Base-by-base conservation (phyloP, 2,329 filamentous ascomycete species). In the Cercospora nicotianae region DNA sequence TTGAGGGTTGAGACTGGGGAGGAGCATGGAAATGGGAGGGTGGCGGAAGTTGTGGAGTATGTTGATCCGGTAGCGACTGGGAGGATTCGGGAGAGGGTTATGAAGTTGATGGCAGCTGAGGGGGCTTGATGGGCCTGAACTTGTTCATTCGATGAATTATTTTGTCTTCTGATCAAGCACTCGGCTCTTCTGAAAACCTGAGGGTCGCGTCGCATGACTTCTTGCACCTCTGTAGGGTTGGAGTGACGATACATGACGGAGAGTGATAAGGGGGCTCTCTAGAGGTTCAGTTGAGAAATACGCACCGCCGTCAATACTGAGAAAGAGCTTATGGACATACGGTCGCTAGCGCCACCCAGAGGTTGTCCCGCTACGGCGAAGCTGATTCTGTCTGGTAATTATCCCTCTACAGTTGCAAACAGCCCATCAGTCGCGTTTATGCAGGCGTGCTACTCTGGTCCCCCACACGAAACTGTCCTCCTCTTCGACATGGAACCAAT, bases 1-100 rank as follows among this genome's bases (percentile, higher is more conserved):
- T 42, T 71, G 23, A 71, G 63, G 58, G 63, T 65, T 36, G 69
- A 71, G 53, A 8, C 28, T 20, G 55, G 45, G 53, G 63, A 23
- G 18, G 10, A 1, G 6, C 10, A 1, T 12, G 20, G 12, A 13
- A 61, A 30, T 26, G 67, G 67, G 5, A 66, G 65, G 39, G 69
- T 65, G 65, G 48, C 68, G 31, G 36, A 67, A 2, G 67, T 55
- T 67, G 57, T 20, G 1, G 67, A 71, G 61, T 71, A 69, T 68
- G 39, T 71, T 31, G 70, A 71, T 69, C 67, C 70, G 20, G 63
- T 65, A 51, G 69, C 69, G 2, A 71, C 67, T 64, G 61, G 63
- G 63, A 42, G 63, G 42, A 71, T 69, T 55, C 42, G 58, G 36
- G 67, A 68, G 61, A 66, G 64, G 31, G 69, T 71, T 60, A 63